Evolutionary conservation across 352 stramenopile genomes (phyloP).

Genomic region (Phytopythium sindhum): DNA sequence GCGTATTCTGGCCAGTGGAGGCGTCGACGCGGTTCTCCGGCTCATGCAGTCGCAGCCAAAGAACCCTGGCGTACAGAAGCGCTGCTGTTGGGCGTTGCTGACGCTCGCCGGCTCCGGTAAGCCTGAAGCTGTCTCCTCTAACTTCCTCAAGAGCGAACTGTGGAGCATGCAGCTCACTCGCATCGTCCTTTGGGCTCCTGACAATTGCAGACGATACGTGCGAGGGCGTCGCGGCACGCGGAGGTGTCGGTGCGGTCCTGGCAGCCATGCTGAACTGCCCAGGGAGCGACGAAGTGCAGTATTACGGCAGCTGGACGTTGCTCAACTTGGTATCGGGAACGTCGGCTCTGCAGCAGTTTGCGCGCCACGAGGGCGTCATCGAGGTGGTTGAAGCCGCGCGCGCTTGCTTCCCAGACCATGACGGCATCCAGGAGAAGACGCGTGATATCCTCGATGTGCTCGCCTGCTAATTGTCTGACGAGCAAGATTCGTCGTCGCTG

Average conservation of each 20-base stretch:
- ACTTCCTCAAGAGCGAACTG: neutral
- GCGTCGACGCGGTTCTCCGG: conserved; percentile 76
- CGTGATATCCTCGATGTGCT: conserved; percentile 58
- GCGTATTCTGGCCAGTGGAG: conserved; percentile 61
- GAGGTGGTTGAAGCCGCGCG: conserved; percentile 81
- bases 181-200: neutral
- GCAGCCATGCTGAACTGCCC: conserved; percentile 77
- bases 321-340: conserved; percentile 65
- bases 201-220: conserved; percentile 54
- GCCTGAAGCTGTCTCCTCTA: neutral
- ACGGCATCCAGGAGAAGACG: conserved; percentile 80
- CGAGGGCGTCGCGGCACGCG: conserved; percentile 51
- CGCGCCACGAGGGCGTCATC: conserved; percentile 58
- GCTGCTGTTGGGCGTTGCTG: conserved; percentile 79
- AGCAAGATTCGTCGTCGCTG: neutral
- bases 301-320: conserved; percentile 66
- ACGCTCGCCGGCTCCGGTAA: conserved; percentile 76
- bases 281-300: conserved; percentile 50
- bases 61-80: conserved; percentile 66
- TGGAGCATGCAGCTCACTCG: neutral
- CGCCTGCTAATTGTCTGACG: conserved; percentile 5
- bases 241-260: conserved; percentile 62
- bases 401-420: conserved; percentile 76
- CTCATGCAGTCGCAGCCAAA: conserved; percentile 85
- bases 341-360: conserved; percentile 47